A percentile compares a stretch with the other conserved stretches of the same genome.
These are phyloP conservation scores for Margaritispora aquatica DNA, from an alignment of 495 filamentous ascomycete genomes.

Conservation along the genomic window DNA sequence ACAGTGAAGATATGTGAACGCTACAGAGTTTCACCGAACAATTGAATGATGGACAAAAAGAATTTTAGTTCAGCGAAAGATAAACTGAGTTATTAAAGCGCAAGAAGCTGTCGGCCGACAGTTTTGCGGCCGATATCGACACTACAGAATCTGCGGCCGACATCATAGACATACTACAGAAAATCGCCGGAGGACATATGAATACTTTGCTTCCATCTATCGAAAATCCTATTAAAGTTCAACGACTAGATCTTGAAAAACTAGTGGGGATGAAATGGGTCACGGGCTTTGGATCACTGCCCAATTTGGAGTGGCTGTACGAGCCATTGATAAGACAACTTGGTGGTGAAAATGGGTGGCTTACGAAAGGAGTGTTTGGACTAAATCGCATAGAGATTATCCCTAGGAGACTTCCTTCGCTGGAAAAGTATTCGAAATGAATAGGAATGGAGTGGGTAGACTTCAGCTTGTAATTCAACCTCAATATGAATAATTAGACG, in stretches of 20 bases:
- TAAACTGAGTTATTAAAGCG: too few relatives aligned
- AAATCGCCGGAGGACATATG: not conserved
- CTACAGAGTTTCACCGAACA: too few relatives aligned
- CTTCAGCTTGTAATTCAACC: not conserved
- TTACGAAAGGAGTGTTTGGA: not conserved
- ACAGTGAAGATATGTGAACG: too few relatives aligned
- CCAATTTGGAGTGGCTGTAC: not conserved
- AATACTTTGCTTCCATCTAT: not conserved
- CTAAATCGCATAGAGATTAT: not conserved
- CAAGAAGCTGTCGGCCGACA: too few relatives aligned
- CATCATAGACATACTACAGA: not conserved
- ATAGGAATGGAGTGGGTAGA: not conserved
- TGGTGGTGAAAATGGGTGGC: not conserved
- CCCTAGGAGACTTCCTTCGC: not conserved
- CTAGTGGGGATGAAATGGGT: not conserved
- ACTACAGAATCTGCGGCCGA: too few relatives aligned
- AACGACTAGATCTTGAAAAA: not conserved
- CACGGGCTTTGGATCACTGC: not conserved
- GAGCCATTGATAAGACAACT: not conserved
- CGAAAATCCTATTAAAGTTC: not conserved
- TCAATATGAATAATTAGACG: too few relatives aligned
- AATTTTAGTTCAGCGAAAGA: too few relatives aligned
- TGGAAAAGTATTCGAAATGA: not conserved
- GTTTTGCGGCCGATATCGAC: too few relatives aligned
- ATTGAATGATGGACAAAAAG: too few relatives aligned